Conservation (phyloP, 2,329 filamentous ascomycete genomes). For the Aspergillus transmontanensis region DNA sequence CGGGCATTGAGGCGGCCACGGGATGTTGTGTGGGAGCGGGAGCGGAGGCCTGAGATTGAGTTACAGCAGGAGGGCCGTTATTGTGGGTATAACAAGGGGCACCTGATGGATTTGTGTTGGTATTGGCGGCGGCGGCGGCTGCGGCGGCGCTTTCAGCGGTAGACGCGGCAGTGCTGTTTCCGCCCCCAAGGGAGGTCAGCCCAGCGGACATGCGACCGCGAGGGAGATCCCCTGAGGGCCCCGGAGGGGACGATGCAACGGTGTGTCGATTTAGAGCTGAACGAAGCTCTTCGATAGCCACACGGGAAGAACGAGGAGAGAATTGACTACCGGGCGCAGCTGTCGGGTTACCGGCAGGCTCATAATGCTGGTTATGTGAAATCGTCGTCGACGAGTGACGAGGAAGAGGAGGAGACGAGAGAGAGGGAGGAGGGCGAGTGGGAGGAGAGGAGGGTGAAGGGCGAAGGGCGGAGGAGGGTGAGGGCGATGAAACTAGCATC, state of each 20-base stretch:
- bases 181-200: constrained; percentile 36
- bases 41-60: constrained; percentile 11
- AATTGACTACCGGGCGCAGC: constrained; percentile 26
- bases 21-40: constrained; percentile 20
- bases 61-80: constrained; percentile 6
- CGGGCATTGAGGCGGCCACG: constrained; percentile 32
- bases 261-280: constrained; percentile 42
- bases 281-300: constrained; percentile 45
- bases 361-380: constrained; percentile 32
- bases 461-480: constrained; percentile 43
- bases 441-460: constrained; percentile 31
- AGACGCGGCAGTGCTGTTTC: constrained; percentile 26
- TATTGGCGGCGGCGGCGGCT: constrained; percentile 13
- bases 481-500: constrained; percentile 47
- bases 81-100: constrained; percentile 12
- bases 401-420: constrained; percentile 18
- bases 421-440: constrained; percentile 21
- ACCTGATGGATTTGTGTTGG: constrained; percentile 9
- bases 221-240: constrained; percentile 37
- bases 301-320: constrained; percentile 37
- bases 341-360: constrained; percentile 29
- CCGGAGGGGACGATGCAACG: constrained; percentile 37
- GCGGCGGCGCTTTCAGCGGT: constrained; percentile 19
- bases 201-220: constrained; percentile 39
- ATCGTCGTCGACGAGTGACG: constrained; percentile 13